Conservation (phyloP, 1,139 yeast species). For the Zygosaccharomyces pseudobailii region DNA sequence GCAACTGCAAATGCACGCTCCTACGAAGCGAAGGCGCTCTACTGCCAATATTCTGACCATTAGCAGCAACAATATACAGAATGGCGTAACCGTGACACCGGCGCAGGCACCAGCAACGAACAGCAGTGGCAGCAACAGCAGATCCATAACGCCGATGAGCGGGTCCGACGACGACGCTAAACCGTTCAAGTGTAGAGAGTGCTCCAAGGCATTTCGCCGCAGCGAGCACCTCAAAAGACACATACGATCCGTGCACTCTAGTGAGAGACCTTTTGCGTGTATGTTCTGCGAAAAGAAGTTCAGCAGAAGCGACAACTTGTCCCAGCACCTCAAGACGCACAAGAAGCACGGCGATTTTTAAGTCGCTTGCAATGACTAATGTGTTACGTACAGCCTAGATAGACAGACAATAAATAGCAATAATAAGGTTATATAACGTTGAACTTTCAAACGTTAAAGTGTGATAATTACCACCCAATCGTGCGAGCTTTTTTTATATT, state of each 20-base stretch:
- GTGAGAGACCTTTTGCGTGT: constrained; percentile 72
- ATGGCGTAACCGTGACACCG: constrained; percentile 1
- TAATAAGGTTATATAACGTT: background rate
- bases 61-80: constrained; percentile 5
- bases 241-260: constrained; percentile 59
- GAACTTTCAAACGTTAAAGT: background rate
- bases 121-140: constrained; percentile 11
- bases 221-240: constrained; percentile 79
- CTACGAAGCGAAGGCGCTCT: constrained; percentile 6
- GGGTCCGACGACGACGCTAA: constrained; percentile 33
- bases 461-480: background rate
- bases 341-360: constrained; percentile 34
- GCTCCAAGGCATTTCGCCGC: constrained; percentile 52
- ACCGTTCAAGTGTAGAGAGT: constrained; percentile 38
- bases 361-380: background rate
- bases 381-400: background rate
- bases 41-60: constrained; percentile 14
- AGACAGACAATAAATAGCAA: background rate
- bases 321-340: constrained; percentile 76
- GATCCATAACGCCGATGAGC: constrained; percentile 24
- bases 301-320: constrained; percentile 70
- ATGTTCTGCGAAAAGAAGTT: constrained; percentile 66
- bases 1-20: constrained; percentile 1
- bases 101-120: background rate
- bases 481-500: background rate